Conservation (phyloP, 441 rosid genomes). For the Geranium incanum region DNA sequence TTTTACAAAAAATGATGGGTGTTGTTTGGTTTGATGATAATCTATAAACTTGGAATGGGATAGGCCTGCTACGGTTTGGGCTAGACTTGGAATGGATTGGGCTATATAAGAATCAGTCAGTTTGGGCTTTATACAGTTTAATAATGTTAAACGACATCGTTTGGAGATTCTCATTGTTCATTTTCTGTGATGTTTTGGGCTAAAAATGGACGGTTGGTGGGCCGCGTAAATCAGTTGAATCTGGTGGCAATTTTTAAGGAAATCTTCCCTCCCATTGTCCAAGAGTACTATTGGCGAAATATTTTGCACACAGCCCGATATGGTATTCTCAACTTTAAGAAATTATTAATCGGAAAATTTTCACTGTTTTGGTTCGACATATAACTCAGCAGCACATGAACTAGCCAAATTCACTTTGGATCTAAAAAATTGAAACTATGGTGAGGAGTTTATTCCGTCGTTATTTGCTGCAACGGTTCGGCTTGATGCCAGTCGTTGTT, state of each 20-base stretch:
- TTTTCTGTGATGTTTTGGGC: not conserved
- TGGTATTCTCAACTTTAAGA: no score
- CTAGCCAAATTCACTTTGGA: no score
- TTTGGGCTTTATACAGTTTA: not conserved
- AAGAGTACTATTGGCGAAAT: no score
- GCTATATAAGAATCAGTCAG: not conserved
- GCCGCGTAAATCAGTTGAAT: not conserved
- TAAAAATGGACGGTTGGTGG: not conserved
- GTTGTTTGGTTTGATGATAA: not conserved
- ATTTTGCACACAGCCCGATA: no score
- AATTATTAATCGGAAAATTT: no score
- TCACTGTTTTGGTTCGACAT: no score
- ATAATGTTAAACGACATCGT: not conserved
- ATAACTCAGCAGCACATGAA: no score
- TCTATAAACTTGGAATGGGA: not conserved
- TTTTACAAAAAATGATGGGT: not conserved
- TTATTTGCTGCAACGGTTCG: no score
- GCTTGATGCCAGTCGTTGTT: no score
- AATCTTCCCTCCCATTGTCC: not conserved
- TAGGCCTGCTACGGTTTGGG: not conserved
- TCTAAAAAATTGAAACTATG: no score
- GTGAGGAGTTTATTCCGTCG: no score
- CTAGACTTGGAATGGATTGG: not conserved
- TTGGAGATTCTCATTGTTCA: not conserved
- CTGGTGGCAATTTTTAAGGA: not conserved